phyloP scores from a whole-genome alignment of 768 basidiomycete genomes.

The Xerocomellus dryophilus region DNA sequence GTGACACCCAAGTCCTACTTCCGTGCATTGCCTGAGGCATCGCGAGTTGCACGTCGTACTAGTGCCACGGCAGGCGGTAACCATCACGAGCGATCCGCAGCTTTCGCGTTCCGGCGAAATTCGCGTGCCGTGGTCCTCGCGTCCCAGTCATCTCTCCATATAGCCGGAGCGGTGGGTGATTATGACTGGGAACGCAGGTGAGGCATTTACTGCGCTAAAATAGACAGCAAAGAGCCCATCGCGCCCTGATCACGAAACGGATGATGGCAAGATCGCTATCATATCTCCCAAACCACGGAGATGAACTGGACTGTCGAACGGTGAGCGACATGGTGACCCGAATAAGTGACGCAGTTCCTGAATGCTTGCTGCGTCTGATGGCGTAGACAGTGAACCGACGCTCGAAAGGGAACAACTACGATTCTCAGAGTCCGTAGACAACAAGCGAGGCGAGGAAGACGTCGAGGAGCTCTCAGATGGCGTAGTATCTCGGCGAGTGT shows the following conservation, averaged over 20 bases:
- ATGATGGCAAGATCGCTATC: background rate
- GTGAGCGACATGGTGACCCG: background rate
- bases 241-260: background rate
- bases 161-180: too few relatives aligned
- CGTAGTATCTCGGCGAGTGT: background rate
- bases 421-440: background rate
- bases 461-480: constrained; percentile 8
- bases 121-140: background rate
- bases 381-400: background rate
- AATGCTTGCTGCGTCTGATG: background rate
- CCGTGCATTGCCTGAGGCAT: too few relatives aligned
- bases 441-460: constrained; percentile 4
- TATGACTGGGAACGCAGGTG: background rate
- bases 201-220: background rate
- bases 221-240: background rate
- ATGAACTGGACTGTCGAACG: background rate
- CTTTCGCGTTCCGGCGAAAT: background rate
- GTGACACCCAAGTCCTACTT: background rate
- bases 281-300: background rate
- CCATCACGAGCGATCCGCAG: background rate
- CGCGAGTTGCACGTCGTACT: too few relatives aligned
- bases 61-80: background rate
- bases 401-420: constrained; percentile 3
- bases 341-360: background rate
- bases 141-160: background rate